Evolutionary conservation across 768 basidiomycete species (phyloP).

Genomic region (Trametopsis cervina): DNA sequence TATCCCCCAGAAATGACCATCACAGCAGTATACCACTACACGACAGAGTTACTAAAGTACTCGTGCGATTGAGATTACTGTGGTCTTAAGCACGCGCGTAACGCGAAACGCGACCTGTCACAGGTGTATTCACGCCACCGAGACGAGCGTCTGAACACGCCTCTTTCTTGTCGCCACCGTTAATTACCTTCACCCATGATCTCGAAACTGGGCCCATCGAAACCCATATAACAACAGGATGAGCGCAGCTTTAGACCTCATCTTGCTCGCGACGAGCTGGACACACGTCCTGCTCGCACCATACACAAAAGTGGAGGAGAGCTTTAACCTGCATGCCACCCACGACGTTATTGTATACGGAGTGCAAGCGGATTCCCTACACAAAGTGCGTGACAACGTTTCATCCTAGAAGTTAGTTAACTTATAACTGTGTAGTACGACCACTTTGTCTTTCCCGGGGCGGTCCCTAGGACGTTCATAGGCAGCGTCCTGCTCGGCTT

Average conservation of each 20-base stretch:
- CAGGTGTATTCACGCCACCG: too few relatives aligned
- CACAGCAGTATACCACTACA: too few relatives aligned
- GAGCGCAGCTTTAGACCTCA: slow-evolving; percentile 39
- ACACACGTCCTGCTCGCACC: slow-evolving; percentile 73
- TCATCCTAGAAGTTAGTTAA: not conserved
- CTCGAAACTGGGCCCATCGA: too few relatives aligned
- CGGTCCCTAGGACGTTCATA: slow-evolving; percentile 82
- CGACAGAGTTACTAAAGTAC: too few relatives aligned
- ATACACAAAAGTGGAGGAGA: slow-evolving; percentile 96
- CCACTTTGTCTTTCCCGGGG: slow-evolving; percentile 82
- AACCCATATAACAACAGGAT: too few relatives aligned
- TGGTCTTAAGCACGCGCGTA: too few relatives aligned
- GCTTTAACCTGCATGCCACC: slow-evolving; percentile 87
- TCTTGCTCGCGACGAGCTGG: slow-evolving; percentile 48
- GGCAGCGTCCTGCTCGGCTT: slow-evolving; percentile 68
- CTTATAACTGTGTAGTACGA: slow-evolving; percentile 58
- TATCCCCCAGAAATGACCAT: too few relatives aligned
- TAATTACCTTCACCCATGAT: too few relatives aligned
- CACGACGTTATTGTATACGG: slow-evolving; percentile 88
- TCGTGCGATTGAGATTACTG: too few relatives aligned
- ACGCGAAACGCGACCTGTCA: too few relatives aligned
- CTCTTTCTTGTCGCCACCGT: too few relatives aligned
- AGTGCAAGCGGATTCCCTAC: slow-evolving; percentile 31
- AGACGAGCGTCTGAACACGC: too few relatives aligned
- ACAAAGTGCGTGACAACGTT: slow-evolving; percentile 35